phyloP scores from a whole-genome alignment of 306 rosid species.

The Begonia loranthoides region DNA sequence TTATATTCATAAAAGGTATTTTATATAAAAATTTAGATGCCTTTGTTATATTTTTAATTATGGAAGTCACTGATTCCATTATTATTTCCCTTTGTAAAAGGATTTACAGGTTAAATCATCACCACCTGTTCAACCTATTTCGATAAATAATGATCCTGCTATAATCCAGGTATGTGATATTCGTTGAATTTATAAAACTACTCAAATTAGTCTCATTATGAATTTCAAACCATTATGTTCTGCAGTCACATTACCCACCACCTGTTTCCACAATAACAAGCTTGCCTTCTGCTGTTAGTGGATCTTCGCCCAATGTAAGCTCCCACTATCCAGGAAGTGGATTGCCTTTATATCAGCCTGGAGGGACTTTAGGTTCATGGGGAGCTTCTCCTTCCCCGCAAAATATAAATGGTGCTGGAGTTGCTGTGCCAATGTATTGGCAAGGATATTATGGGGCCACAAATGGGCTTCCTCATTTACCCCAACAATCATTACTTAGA shows the following conservation, averaged over 20 bases:
- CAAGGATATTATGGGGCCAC: constrained; percentile 91
- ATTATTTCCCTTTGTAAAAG: constrained; percentile 9
- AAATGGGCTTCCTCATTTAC: constrained; percentile 66
- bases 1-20: no score
- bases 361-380: constrained; percentile 71
- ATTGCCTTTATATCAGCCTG: constrained; percentile 81
- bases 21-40: no score
- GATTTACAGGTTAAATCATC: constrained; percentile 89
- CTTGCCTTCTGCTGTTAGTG: constrained; percentile 58
- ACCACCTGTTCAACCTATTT: constrained; percentile 60
- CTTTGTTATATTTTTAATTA: no score
- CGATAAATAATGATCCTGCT: constrained; percentile 69
- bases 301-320: constrained; percentile 44
- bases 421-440: constrained; percentile 90
- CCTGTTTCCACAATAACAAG: constrained; percentile 39
- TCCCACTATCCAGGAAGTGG: constrained; percentile 55
- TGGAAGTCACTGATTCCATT: no score
- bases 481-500: constrained; percentile 66
- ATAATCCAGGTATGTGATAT: constrained; percentile 53
- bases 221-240: constrained; percentile 15
- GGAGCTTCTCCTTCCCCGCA: constrained; percentile 64
- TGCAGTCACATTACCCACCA: constrained; percentile 82
- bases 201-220: constrained; percentile 9
- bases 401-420: constrained; percentile 58
- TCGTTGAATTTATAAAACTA: background rate